These are phyloP conservation scores for Rhododendron mucronatum DNA, from an alignment of 148 eudicot species.

Conservation along the genomic window DNA sequence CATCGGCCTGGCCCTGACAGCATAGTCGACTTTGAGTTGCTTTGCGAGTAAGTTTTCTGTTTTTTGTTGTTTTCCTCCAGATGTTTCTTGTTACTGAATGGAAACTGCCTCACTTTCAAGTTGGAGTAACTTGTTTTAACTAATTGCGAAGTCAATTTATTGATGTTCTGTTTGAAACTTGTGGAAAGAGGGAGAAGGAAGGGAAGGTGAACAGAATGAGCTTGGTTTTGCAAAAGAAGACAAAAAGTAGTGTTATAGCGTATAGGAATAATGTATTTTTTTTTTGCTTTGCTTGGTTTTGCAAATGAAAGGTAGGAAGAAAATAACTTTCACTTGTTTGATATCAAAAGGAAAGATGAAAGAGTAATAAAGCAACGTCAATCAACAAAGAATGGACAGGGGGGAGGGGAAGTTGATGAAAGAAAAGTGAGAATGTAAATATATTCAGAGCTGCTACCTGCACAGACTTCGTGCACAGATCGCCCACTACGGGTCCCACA, in stretches of 20 bases:
- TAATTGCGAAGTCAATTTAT: neutral
- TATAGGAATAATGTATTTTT: neutral
- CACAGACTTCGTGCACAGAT: too few relatives aligned
- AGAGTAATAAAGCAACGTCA: neutral
- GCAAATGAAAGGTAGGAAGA: neutral
- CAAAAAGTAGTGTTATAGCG: neutral
- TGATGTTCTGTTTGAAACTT: neutral
- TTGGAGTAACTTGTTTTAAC: neutral
- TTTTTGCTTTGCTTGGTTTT: neutral
- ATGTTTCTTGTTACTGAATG: neutral
- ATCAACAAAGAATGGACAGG: neutral
- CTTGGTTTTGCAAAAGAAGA: neutral
- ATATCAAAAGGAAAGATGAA: neutral
- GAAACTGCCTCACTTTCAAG: neutral
- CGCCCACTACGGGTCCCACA: too few relatives aligned
- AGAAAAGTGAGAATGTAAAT: neutral
- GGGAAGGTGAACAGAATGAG: neutral
- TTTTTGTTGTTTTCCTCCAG: neutral
- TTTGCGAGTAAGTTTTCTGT: constrained; percentile 60
- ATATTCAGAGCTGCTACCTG: too few relatives aligned
- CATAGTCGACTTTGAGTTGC: constrained; percentile 89
- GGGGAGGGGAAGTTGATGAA: neutral
- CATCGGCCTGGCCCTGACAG: constrained; percentile 97
- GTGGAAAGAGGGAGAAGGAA: neutral
- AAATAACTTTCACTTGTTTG: neutral